Percentiles rank a stretch among this genome's conserved stretches.
phyloP scores from a whole-genome alignment of 1,284 basidiomycete species.

The Melampsora larici-populina region DNA sequence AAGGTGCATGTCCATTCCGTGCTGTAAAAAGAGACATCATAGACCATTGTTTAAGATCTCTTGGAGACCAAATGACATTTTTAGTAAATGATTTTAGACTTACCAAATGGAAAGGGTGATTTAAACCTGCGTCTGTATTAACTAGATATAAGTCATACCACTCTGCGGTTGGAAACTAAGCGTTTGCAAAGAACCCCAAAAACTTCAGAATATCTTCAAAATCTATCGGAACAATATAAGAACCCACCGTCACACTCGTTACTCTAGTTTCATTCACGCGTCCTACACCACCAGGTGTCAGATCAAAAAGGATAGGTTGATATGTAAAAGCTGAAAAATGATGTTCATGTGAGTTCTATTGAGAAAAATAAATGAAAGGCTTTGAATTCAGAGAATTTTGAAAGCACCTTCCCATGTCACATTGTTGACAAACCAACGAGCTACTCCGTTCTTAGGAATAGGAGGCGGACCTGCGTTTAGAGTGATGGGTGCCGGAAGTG shows the following conservation, averaged over 20 bases:
- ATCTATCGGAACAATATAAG: neutral
- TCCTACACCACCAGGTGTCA: neutral
- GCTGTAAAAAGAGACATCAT: slow-evolving; percentile 8
- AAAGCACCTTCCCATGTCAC: slow-evolving; percentile 10
- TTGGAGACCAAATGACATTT: too few species aligned
- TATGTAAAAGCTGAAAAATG: neutral
- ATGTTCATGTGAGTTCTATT: neutral
- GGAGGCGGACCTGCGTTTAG: neutral
- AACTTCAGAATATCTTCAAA: neutral
- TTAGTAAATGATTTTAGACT: neutral
- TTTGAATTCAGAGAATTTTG: too few species aligned
- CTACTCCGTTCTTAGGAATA: slow-evolving; percentile 3
- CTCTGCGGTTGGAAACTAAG: slow-evolving; percentile 4
- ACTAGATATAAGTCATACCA: slow-evolving; percentile 13
- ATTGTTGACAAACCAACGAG: slow-evolving; percentile 29
- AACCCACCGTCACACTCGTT: neutral
- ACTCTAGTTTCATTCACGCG: neutral
- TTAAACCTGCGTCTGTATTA: neutral
- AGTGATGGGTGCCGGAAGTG: neutral
- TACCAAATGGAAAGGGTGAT: slow-evolving; percentile 12
- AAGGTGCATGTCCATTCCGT: slow-evolving; percentile 41
- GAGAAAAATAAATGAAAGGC: too few species aligned
- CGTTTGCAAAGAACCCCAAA: neutral
- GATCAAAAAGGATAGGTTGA: slow-evolving; percentile 14
- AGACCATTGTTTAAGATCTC: too few species aligned